These are phyloP conservation scores for Crassisporium funariophilum DNA, from an alignment of 768 basidiomycete species.

Conservation along the genomic window DNA sequence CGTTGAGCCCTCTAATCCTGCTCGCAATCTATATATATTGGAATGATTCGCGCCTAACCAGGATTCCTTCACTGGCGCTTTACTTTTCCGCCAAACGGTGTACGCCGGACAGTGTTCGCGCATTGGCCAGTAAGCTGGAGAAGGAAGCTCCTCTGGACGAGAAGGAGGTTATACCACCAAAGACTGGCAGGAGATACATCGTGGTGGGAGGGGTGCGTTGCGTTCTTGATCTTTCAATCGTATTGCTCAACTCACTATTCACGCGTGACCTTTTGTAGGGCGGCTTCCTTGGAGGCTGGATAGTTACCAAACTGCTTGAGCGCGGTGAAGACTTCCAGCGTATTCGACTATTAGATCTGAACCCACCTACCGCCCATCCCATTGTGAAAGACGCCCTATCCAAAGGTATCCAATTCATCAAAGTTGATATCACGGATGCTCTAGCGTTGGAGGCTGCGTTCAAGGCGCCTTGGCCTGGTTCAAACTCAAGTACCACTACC, in stretches of 20 bases:
- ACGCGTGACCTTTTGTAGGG: slow-evolving; percentile 40
- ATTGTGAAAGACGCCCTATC: slow-evolving; percentile 58
- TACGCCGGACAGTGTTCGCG: slow-evolving; percentile 42
- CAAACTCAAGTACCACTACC: slow-evolving; percentile 3
- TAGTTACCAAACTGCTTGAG: slow-evolving; percentile 64
- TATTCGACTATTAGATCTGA: slow-evolving; percentile 71
- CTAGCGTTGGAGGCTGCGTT: slow-evolving; percentile 62
- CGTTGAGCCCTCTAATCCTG: slow-evolving; percentile 13
- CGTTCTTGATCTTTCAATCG: too few relatives aligned
- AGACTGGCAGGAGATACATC: slow-evolving; percentile 75
- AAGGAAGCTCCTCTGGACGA: slow-evolving; percentile 35
- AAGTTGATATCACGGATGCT: slow-evolving; percentile 59
- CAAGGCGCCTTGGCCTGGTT: slow-evolving; percentile 58
- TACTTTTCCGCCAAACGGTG: slow-evolving; percentile 55
- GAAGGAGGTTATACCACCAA: slow-evolving; percentile 56
- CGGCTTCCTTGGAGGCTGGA: slow-evolving; percentile 80
- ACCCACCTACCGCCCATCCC: slow-evolving; percentile 51
- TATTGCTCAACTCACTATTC: too few relatives aligned
- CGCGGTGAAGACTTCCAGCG: slow-evolving; percentile 69
- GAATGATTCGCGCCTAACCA: slow-evolving; percentile 59
- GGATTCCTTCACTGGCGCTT: slow-evolving; percentile 48
- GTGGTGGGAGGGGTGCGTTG: slow-evolving; percentile 70
- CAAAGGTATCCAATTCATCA: slow-evolving; percentile 55
- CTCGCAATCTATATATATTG: slow-evolving; percentile 31
- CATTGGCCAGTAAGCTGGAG: slow-evolving; percentile 38